A percentile compares a stretch with the other conserved stretches of the same genome.
These are phyloP conservation scores for Ceratocystis destructans DNA, from an alignment of 2,329 filamentous ascomycete species.

Conservation along the genomic window DNA sequence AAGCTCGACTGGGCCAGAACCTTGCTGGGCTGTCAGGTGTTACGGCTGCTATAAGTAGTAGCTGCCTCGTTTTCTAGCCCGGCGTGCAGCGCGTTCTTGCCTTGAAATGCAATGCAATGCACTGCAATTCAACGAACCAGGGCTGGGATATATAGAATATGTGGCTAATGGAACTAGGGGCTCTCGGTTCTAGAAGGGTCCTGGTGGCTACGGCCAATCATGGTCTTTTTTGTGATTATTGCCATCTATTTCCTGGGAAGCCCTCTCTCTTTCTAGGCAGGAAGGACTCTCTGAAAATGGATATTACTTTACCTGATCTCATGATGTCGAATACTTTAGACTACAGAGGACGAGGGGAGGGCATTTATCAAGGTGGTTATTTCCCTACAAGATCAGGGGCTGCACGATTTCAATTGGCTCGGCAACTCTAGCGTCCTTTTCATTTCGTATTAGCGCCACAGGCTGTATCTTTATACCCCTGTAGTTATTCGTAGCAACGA, in stretches of 20 bases:
- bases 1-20: background rate
- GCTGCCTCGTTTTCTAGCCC: background rate
- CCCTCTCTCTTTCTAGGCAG: background rate
- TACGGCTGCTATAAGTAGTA: constrained; percentile 4
- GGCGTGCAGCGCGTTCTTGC: constrained; percentile 5
- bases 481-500: background rate
- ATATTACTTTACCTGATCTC: background rate
- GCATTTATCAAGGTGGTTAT: background rate
- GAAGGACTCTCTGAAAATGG: background rate
- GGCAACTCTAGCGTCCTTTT: background rate
- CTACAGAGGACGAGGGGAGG: too few species aligned
- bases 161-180: background rate
- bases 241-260: background rate
- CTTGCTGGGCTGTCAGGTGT: background rate
- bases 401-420: background rate
- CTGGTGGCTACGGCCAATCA: background rate
- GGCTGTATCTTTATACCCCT: background rate
- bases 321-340: background rate
- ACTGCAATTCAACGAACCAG: background rate
- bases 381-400: background rate
- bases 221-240: too few species aligned
- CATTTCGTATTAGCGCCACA: constrained; percentile 8
- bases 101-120: constrained; percentile 8
- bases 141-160: background rate
- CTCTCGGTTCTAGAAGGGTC: background rate